Evolutionary conservation across 2,329 filamentous ascomycete genomes (phyloP), one percentile per base, ranked within the genome.

Genomic region (Immersiporthe knoxdaviesiana): DNA sequence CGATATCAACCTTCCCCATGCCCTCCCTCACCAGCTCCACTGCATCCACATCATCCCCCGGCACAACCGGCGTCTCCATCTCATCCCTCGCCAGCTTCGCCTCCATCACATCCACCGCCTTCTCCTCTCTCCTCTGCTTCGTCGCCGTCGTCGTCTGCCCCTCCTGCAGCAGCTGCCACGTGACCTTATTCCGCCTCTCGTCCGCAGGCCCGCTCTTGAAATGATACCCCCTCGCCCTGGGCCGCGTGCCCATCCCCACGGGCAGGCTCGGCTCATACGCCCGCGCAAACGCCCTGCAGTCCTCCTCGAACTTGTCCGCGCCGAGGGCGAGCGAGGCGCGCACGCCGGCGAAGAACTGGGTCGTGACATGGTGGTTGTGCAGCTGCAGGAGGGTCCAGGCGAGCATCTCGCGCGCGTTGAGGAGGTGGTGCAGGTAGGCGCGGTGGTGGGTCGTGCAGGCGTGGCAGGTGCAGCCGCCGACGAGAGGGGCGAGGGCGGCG

Each of bases 381-480:
- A 97, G 86, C 78, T 98, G 95, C 10, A 99, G 84, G 10, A 99
- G 84, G 0, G 91, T 92, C 96, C 96, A 99, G 32, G 91, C 95
- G 5, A 97, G 88, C 96, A 99, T 98, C 80, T 99, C 96, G 76
- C 94, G 97, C 0, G 96, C 94, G 61, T 88, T 85, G 7, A 99
- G 87, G 0, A 98, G 85, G 78, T 99, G 96, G 73, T 94, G 91
- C 47, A 99, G 77, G 79, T 92, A 99, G 0, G 96, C 95, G 63
- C 91, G 85, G 79, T 97, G 93, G 78, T 98, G 95, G 24, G 87
- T 87, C 1, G 84, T 88, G 83, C 96, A 99, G 30, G 93, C 84
- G 78, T 97, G 95, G 84, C 96, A 99, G 64, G 80, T 74, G 78
- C 96, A 99, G 21, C 79, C 84, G 7, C 84, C 74, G 1, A 80